Percentiles rank a stretch among this genome's conserved stretches.
phyloP scores from a whole-genome alignment of 495 filamentous ascomycete genomes.

The Letharia columbiana region DNA sequence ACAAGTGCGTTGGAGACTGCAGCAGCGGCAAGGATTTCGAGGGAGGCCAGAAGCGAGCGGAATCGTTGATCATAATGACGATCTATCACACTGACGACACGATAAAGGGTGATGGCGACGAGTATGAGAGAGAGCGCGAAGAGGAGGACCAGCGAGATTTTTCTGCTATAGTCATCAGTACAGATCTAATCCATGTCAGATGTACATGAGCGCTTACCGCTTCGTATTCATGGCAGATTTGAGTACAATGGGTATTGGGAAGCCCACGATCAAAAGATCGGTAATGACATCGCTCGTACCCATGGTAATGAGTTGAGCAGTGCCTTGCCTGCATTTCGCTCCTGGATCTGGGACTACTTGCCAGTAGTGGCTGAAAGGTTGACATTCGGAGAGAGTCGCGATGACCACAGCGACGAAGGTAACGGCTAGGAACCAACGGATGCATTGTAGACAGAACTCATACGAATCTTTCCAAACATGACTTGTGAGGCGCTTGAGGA shows the following conservation, averaged over 20 bases:
- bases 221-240: constrained; percentile 59
- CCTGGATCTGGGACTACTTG: constrained; percentile 86
- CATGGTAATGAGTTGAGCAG: constrained; percentile 80
- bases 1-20: constrained; percentile 69
- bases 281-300: constrained; percentile 77
- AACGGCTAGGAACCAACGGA: constrained; percentile 62
- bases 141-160: constrained; percentile 57
- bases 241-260: constrained; percentile 81
- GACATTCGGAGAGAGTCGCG: constrained; percentile 75
- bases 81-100: constrained; percentile 61
- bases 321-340: constrained; percentile 71
- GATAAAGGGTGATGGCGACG: constrained; percentile 65
- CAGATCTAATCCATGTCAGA: background rate
- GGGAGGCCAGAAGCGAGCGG: constrained; percentile 65
- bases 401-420: constrained; percentile 77
- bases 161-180: constrained; percentile 28
- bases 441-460: constrained; percentile 52
- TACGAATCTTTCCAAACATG: constrained; percentile 64
- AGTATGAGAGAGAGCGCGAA: constrained; percentile 76
- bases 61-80: constrained; percentile 58
- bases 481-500: constrained; percentile 69
- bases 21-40: constrained; percentile 71
- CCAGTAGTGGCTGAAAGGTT: constrained; percentile 79
- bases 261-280: constrained; percentile 75
- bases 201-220: constrained; percentile 31